Conservation (phyloP, 2,329 filamentous ascomycete genomes). For the Talaromyces islandicus region DNA sequence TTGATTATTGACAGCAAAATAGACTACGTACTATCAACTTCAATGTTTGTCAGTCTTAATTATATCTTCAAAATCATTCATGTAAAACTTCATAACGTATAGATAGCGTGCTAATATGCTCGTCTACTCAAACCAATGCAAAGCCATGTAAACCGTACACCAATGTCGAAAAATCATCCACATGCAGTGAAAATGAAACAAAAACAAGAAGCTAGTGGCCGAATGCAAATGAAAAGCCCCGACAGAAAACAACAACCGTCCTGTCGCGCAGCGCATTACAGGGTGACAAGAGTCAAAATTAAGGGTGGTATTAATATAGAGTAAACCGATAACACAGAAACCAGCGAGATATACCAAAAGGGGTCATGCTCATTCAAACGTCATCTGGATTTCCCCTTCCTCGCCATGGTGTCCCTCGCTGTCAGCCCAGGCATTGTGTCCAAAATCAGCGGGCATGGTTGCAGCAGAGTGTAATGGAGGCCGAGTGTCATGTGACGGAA, state of each 20-base stretch:
- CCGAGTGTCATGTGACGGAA: conserved; percentile 19
- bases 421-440: conserved; percentile 64
- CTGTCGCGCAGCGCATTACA: not conserved
- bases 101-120: not conserved
- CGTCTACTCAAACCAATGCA: not conserved
- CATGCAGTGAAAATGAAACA: not conserved
- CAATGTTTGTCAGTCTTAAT: too few species aligned
- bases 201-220: not conserved
- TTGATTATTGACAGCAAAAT: too few species aligned
- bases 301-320: not conserved
- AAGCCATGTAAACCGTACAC: not conserved
- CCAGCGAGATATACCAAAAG: not conserved
- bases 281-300: not conserved
- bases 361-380: conserved; percentile 58
- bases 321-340: not conserved
- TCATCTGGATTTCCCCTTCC: conserved; percentile 73
- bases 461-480: conserved; percentile 26
- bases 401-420: conserved; percentile 61
- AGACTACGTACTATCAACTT: too few species aligned
- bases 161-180: not conserved
- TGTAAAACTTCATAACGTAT: not conserved
- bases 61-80: not conserved
- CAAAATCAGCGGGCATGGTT: conserved; percentile 25
- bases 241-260: not conserved
- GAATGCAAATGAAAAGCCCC: not conserved